Evolutionary conservation across 768 basidiomycete genomes (phyloP), one percentile per base, ranked within the genome.

Genomic region (Boletus barrowsii): DNA sequence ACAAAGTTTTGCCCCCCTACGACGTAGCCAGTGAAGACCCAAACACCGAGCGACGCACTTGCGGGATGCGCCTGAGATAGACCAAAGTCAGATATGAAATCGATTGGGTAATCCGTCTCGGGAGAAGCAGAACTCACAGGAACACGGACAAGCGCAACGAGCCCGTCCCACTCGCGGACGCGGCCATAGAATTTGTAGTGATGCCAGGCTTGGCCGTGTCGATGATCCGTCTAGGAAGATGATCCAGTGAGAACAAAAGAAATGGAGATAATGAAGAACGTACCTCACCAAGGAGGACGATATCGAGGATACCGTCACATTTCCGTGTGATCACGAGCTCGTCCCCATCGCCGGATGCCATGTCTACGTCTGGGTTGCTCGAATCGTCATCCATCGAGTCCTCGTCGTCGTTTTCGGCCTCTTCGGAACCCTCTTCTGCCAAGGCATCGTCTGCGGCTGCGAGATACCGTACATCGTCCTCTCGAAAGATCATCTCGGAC

Each of bases 1-100:
- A 87, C 86, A 56, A 90, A 80, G 53, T 79, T 87, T 53, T 79
- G 70, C 10, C 79, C 80, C 0, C 82, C 86, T 7, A 85, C 78
- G 44, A 91, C 57, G 64, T 89, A 90, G 6, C 89, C 89, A 32
- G 83, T 86, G 59, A 90, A 84, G 40, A 90, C 75, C 62, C 70
- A 72, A 14, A 47, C 8, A 49, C 68, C 67, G 2, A 65, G 63
- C 5, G 50, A 29, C 15, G 51, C 9, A 37, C 36, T 14, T 7
- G n/a, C 4, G 11, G 59, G 17, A 26, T 40, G 51, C 9, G 40
- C 15, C 62, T 69, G 42, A 18, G 18, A 51, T 26, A 37, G 26
- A 49, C 14, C 29, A 8, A 18, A 3, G 46, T 62, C 44, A 64
- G 60, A 58, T 15, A 44, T 24, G 43, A 14, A 22, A 29, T 29